These are phyloP conservation scores for Acmispon strigosus DNA, from an alignment of 306 rosid genomes.

Conservation along the genomic window DNA sequence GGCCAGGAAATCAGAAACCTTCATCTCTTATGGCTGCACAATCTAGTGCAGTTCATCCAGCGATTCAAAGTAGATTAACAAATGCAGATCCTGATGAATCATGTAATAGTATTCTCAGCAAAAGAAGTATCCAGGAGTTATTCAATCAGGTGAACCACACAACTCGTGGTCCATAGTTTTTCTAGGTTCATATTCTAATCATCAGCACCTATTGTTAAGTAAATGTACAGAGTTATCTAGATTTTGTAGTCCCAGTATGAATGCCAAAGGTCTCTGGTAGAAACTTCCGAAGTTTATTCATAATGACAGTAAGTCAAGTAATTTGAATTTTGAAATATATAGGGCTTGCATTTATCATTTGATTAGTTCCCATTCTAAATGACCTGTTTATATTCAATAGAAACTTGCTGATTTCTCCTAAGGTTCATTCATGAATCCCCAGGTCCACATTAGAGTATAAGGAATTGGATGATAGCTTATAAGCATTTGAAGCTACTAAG, in stretches of 20 bases:
- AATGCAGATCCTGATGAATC: conserved; percentile 60
- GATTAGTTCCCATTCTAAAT: not conserved
- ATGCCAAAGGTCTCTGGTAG: not conserved
- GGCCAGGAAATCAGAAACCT: conserved; percentile 53
- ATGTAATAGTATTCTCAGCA: conserved; percentile 69
- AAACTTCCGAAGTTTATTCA: not conserved
- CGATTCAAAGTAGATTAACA: conserved; percentile 40
- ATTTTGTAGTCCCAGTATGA: not conserved
- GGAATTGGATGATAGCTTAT: not conserved
- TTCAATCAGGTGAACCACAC: conserved; percentile 59
- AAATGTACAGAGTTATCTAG: not conserved
- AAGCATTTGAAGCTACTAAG: not conserved
- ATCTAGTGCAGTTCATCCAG: conserved; percentile 41
- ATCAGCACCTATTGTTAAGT: not conserved
- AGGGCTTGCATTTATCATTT: not conserved
- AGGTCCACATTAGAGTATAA: not conserved
- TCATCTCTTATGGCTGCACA: conserved; percentile 50
- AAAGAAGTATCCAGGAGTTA: conserved; percentile 86
- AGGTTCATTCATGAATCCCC: not conserved
- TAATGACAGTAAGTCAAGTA: not conserved
- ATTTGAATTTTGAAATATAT: not conserved
- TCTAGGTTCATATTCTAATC: not conserved
- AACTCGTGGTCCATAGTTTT: not conserved
- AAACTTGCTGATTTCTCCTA: not conserved
- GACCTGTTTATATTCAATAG: not conserved